Base-by-base conservation (phyloP, 2,329 filamentous ascomycete genomes). In the Fusarium camptoceras region DNA sequence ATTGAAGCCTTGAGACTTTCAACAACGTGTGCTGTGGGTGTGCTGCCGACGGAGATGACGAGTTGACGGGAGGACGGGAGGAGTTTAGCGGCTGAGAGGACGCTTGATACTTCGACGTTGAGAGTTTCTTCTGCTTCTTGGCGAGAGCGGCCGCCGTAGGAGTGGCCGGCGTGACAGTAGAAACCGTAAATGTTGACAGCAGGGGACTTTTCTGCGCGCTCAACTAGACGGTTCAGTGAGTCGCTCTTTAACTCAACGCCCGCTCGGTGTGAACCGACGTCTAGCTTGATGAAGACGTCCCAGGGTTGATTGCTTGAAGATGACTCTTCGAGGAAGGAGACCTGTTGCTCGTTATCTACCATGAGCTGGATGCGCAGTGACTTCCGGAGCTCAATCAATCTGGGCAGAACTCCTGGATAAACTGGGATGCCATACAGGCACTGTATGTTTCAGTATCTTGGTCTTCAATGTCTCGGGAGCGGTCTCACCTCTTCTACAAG, bases 401-500 rank as follows among this genome's bases (percentile, higher is more conserved):
- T 68, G 0, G 77, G 75, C 4, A 82, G 66, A 11, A 76, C 74
- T 8, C 78, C 74, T 5, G 79, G 76, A 42, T 78, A 79, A 47
- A 83, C 66, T n/a, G 81, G 81, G 8, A 83, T 69, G 16, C 81
- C 79, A 42, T 82, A 83, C 9, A 83, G 73, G 57, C 77, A 72
- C 78, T 79, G 53, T 4, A 6, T 2, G 2, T 27, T 10, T 66
- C 22, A 65, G 48, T 8, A 48, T 15, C 37, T 25, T 6, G 22
- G 5, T 20, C 12, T 50, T 6, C 20, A 11, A 15, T 4, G n/a
- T 39, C 5, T 3, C 22, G 3, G 2, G 30, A 5, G 4, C 7
- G 31, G 15, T 60, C 59, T 43, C 59, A 82, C 81, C 72, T 83
- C 81, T 16, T 83, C 77, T 2, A 83, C 66, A 6, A 81, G 66